Evolutionary conservation across 495 filamentous ascomycete species (phyloP), one percentile per base, ranked within the genome.

Genomic region (Hyaloscypha hepaticicola): DNA sequence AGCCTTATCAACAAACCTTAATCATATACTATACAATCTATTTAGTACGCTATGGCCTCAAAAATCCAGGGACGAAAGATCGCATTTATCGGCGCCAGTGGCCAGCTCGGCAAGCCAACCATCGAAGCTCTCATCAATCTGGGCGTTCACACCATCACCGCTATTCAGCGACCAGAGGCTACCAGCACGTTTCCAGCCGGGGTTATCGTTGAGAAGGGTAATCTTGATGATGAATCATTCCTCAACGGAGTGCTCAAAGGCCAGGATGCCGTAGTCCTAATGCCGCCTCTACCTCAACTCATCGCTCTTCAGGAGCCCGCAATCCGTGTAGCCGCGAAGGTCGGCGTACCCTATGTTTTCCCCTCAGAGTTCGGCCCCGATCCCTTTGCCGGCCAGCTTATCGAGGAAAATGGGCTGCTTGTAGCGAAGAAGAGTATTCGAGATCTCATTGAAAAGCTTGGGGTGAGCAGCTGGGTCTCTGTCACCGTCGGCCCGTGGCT

Each of bases 61-160:
- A 25, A 55, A 26, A 26, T 21, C 12, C 52, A 55, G 25, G 24
- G 24, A 14, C 52, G 52, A 26, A 55, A 55, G 11, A 55, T 55
- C 26, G 52, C 52, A 16, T 14, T 55, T 27, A 25, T 55, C 25
- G 52, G 52, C 14, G 52, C 24, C 27, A 55, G 52, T 55, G 52
- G 52, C 14, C 21, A 25, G 25, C 22, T 55, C 25, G 52, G 52
- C 14, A 26, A 16, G 21, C 52, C 21, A 16, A 55, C 52, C 25
- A 26, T 55, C 26, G 52, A 16, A 55, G 52, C 52, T 31, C 27
- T 86, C 1, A 76, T 85, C 48, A 74, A 78, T 53, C 78, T 74
- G 12, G 79, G 81, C 41, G 81, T 77, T 55, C 80, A 84, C 70
- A 79, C 71, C 5, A 61, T 87, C 55, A 86, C 83, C 0, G 85